Evolutionary conservation across 768 basidiomycete species (phyloP).

Genomic region (Gloeostereum incarnatum): DNA sequence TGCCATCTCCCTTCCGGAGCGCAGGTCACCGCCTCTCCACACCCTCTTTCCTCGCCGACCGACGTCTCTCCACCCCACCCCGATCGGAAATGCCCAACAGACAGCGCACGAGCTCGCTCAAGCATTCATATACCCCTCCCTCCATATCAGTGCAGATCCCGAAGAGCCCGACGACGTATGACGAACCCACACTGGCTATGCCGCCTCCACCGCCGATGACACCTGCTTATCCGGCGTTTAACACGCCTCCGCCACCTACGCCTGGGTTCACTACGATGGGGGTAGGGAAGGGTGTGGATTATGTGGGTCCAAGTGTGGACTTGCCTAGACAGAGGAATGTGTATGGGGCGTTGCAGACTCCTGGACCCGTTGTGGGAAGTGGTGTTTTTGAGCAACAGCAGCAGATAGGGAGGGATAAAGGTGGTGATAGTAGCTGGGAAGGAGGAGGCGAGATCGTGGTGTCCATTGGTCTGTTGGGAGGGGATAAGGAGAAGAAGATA

Average conservation of each 20-base stretch:
- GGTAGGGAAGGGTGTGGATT: slow-evolving; percentile 34
- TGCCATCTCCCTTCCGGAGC: slow-evolving; percentile 12
- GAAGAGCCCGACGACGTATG: slow-evolving; percentile 48
- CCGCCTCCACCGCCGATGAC: slow-evolving; percentile 36
- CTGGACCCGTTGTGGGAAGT: slow-evolving; percentile 36
- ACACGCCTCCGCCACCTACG: slow-evolving; percentile 24
- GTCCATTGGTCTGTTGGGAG: slow-evolving; percentile 38
- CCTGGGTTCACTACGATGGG: slow-evolving; percentile 52
- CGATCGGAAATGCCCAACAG: too few relatives aligned
- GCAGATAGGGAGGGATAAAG: too few relatives aligned
- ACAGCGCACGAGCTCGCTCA: too few relatives aligned
- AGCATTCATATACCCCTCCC: slow-evolving; percentile 23
- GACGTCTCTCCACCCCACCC: too few relatives aligned
- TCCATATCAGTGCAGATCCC: slow-evolving; percentile 25
- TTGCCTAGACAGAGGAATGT: slow-evolving; percentile 49
- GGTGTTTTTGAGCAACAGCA: slow-evolving; percentile 32
- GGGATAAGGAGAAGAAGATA: slow-evolving; percentile 45
- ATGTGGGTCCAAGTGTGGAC: slow-evolving; percentile 53
- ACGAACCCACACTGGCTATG: slow-evolving; percentile 20
- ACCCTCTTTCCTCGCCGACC: background rate
- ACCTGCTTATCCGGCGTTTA: slow-evolving; percentile 66
- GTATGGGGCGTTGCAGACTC: slow-evolving; percentile 35
- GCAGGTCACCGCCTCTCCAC: slow-evolving; percentile 11
- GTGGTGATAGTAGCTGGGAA: slow-evolving; percentile 21
- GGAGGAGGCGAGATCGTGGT: slow-evolving; percentile 8